phyloP scores from a whole-genome alignment of 768 basidiomycete species.

The Boletus huronensis region DNA sequence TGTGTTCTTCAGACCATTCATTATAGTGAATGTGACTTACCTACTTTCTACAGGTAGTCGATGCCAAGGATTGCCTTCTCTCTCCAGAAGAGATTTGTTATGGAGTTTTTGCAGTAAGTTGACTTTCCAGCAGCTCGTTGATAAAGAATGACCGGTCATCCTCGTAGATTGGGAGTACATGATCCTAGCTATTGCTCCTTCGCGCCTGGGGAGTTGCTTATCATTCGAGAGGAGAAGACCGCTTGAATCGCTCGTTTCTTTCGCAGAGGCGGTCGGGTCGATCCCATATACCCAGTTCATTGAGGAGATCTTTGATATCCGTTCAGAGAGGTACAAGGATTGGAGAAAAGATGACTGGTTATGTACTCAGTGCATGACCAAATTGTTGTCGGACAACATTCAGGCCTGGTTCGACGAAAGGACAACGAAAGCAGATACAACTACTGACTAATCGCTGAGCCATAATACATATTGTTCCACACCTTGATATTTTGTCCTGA shows the following conservation, averaged over 20 bases:
- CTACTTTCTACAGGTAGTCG: background rate
- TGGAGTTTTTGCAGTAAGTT: conserved; percentile 30
- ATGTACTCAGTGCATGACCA: conserved; percentile 30
- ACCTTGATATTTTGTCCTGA: background rate
- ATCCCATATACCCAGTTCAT: conserved; percentile 13
- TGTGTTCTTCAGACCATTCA: conserved; percentile 6
- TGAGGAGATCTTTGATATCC: conserved; percentile 16
- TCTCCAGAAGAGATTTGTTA: conserved; percentile 17
- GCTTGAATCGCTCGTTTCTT: conserved; percentile 2
- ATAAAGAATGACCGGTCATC: background rate
- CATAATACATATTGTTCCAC: background rate
- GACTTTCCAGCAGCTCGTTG: background rate
- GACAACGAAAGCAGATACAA: background rate
- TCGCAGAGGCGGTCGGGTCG: conserved; percentile 1
- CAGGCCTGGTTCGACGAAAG: conserved; percentile 12
- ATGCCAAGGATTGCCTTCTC: conserved; percentile 8
- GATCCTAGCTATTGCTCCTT: conserved; percentile 3
- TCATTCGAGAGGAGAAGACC: conserved; percentile 1
- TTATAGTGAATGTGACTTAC: background rate
- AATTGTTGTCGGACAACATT: conserved; percentile 15
- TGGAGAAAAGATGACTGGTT: conserved; percentile 33
- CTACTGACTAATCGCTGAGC: background rate
- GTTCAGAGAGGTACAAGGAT: conserved; percentile 16
- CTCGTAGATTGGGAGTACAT: conserved; percentile 19
- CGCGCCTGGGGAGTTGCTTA: conserved; percentile 2